phyloP scores from a whole-genome alignment of 345 rosid genomes.

The Carallia pectinifolia region DNA sequence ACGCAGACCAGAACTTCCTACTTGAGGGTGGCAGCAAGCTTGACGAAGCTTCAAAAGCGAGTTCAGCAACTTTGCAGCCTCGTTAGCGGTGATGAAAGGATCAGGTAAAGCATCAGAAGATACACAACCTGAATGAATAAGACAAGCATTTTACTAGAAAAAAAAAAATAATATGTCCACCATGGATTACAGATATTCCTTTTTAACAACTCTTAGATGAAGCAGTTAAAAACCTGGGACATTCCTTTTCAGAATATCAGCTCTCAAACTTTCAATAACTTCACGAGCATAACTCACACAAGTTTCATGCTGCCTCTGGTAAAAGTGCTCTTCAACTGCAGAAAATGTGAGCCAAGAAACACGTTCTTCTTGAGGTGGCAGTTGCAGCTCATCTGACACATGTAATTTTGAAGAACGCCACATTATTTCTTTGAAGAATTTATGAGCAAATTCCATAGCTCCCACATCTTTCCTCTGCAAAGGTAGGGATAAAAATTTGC shows the following conservation, averaged over 20 bases:
- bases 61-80: slow-evolving; percentile 80
- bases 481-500: slow-evolving; percentile 7
- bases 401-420: slow-evolving; percentile 94
- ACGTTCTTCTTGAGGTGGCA: slow-evolving; percentile 91
- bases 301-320: slow-evolving; percentile 94
- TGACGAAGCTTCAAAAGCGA: slow-evolving; percentile 98
- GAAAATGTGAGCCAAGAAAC: slow-evolving; percentile 86
- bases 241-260: slow-evolving; percentile 69
- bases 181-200: background rate
- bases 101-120: slow-evolving; percentile 40
- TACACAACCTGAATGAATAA: slow-evolving; percentile 41
- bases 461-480: slow-evolving; percentile 64
- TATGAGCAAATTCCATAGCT: slow-evolving; percentile 79
- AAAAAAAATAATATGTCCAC: background rate
- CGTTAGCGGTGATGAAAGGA: slow-evolving; percentile 68
- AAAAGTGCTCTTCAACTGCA: slow-evolving; percentile 90
- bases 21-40: slow-evolving; percentile 99
- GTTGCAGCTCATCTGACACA: slow-evolving; percentile 87
- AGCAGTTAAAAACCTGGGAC: slow-evolving; percentile 42
- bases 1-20: slow-evolving; percentile 91
- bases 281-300: slow-evolving; percentile 88
- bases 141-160: background rate
- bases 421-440: slow-evolving; percentile 75
- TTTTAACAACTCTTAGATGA: slow-evolving; percentile 23
- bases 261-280: slow-evolving; percentile 78